Base-by-base conservation (phyloP, 306 rosid species). In the Prunus salicina region DNA sequence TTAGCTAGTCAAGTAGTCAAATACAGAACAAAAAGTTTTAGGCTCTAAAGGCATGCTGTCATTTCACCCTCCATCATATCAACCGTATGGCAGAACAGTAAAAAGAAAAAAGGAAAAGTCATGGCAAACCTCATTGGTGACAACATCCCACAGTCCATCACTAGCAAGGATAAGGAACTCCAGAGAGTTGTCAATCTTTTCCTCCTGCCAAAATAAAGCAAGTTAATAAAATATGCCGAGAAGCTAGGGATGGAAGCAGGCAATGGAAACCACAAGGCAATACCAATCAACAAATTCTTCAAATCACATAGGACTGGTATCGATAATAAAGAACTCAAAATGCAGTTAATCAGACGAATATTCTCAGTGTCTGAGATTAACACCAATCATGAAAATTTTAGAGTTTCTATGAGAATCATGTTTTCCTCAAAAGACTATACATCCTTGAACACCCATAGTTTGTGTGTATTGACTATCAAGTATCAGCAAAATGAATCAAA, bases 121-220 rank as follows among this genome's bases (percentile, higher is more conserved):
- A 30, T 56, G 75, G 71, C 82, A 74, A 75, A 93, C 98, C 98
- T 93, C 97, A 66, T 93, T 93, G 69, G 98, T 47, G 87, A 93
- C 98, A 62, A 93, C 98, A 82, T 93, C 98, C 98, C 98, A 93
- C 77, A 93, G 80, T 66, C 98, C 98, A 67, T 93, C 98, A 76
- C 98, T 93, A 22, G 98, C 98, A 74, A 93, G 85, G 77, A 93
- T 93, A 78, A 93, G 98, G 87, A 93, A 91, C 84, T 93, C 98
- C 3, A 93, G 96, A 50, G 97, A 86, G 85, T 87, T 90, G 73
- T 93, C 98, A 67, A 93, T 81, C 79, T 87, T 93, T 86, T 87
- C 97, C 79, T 93, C 98, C 97, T 93, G 90, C 65, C 8, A 20
- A 62, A 53, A 51, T 19, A 19, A 62, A 64, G 24, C 51, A 64